Base-by-base conservation (phyloP, 2,329 filamentous ascomycete genomes). In the Apiospora rasikravindrae region DNA sequence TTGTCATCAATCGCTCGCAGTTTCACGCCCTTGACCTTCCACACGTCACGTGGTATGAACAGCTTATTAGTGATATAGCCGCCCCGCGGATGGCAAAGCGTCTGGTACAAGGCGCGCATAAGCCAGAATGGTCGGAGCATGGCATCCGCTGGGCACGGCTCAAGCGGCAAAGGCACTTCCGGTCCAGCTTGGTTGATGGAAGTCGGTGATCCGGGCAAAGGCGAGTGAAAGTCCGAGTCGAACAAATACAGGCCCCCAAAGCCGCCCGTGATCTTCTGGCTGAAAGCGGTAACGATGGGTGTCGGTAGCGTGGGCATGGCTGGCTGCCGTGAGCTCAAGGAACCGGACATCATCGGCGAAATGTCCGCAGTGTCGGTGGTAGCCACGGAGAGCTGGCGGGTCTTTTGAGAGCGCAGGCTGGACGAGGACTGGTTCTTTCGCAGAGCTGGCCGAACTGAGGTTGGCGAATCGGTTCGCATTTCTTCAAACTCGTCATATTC, bases 51-150 rank as follows among this genome's bases (percentile, higher is more conserved):
- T 7, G 96, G 95, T 6, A 99, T 89, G 79, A 99, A 99, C 0
- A 99, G 88, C 77, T 95, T 95, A 29, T 92, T 96, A 70, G 95
- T 97, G 26, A 99, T 80, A 80, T 98, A 99, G 22, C 95, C 96
- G 49, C 96, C 96, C 33, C 94, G 91, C 2, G 96, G 94, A 78
- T 99, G 96, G 24, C 92, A 93, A 64, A 99, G 90, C 0, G 95
- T 98, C 81, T 98, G 94, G 80, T 96, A 97, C 37, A 99, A 87
- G 74, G 93, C 95, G 71, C 96, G 91, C 94, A 99, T 98, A 64
- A 99, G 87, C 96, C 96, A 99, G 82, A 98, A 99, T 1, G 96
- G 97, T 26, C 96, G 91, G n/a, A 98, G 87, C 77, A 98, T 88
- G 73, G 92, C 92, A 53, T 97, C 94, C 47, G 93, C 94, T 0